Conservation (phyloP, 75 land plant genomes). For the Cunninghamia lanceolata region DNA sequence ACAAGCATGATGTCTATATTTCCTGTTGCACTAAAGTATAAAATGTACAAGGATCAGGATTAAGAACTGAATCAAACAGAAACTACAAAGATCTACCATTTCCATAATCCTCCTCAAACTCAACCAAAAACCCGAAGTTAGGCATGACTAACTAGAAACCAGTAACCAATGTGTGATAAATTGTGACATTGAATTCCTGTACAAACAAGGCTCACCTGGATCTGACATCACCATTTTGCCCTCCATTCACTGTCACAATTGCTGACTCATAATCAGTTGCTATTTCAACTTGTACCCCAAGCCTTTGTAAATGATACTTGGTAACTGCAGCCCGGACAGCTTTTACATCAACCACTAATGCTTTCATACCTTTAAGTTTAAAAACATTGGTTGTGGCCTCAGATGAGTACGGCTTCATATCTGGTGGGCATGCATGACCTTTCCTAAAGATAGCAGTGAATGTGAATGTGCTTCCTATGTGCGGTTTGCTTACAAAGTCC, state of each 20-base stretch:
- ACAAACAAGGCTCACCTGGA: neutral
- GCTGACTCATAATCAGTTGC: conserved; percentile 20
- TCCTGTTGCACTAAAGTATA: conserved; percentile 12
- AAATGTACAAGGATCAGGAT: conserved; percentile 3
- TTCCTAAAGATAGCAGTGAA: conserved; percentile 60
- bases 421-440: conserved; percentile 28
- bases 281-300: conserved; percentile 62
- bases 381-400: conserved; percentile 30
- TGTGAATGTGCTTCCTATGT: conserved; percentile 73
- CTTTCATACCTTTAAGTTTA: conserved; percentile 67
- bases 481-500: conserved; percentile 63
- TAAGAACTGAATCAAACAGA: neutral
- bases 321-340: conserved; percentile 60
- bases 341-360: conserved; percentile 64
- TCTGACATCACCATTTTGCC: conserved; percentile 7
- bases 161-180: neutral
- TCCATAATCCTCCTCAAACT: conserved; percentile 4
- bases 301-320: conserved; percentile 73
- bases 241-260: conserved; percentile 11
- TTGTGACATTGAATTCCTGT: neutral
- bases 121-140: neutral
- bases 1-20: conserved; percentile 64
- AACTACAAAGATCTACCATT: neutral
- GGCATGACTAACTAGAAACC: conserved; percentile 1
- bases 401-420: too few relatives aligned